phyloP scores from a whole-genome alignment of 2,329 filamentous ascomycete genomes.

The Paradendryphiella salina region DNA sequence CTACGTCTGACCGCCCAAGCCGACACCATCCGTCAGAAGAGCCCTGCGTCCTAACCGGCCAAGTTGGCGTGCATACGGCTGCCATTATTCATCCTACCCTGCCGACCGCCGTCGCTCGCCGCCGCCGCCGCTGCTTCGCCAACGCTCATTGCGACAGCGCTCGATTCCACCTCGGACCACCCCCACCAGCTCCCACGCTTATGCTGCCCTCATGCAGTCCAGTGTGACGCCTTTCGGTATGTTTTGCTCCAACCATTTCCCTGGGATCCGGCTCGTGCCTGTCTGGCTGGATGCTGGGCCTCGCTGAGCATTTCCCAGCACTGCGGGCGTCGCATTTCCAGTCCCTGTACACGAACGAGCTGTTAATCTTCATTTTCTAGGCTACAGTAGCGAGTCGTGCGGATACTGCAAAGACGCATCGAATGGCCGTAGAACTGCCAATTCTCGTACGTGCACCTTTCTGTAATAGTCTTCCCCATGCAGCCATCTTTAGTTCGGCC shows the following conservation, averaged over 20 bases:
- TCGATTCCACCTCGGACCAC: conserved; percentile 25
- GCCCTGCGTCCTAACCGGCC: neutral
- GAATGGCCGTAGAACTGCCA: conserved; percentile 52
- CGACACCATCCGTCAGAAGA: conserved; percentile 1
- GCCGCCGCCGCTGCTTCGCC: neutral
- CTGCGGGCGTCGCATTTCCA: conserved; percentile 9
- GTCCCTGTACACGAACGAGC: conserved; percentile 2
- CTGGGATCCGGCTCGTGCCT: conserved; percentile 41
- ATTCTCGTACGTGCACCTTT: conserved; percentile 52
- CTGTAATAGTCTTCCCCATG: conserved; percentile 9
- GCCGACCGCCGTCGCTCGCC: conserved; percentile 16
- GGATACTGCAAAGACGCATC: conserved; percentile 56
- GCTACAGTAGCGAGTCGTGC: conserved; percentile 55
- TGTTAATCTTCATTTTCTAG: conserved; percentile 41
- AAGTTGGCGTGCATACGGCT: neutral
- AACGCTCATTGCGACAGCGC: conserved; percentile 11
- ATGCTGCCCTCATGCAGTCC: conserved; percentile 49
- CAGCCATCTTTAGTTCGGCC: conserved; percentile 18
- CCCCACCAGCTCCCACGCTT: conserved; percentile 47
- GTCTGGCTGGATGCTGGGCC: conserved; percentile 41
- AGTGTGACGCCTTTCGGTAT: conserved; percentile 49
- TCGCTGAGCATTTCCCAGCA: conserved; percentile 1
- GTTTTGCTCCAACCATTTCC: conserved; percentile 47
- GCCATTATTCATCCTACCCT: conserved; percentile 24
- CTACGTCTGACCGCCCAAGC: neutral